Conservation (phyloP, 1,284 basidiomycete species). For the Rhodotorula sp. region DNA sequence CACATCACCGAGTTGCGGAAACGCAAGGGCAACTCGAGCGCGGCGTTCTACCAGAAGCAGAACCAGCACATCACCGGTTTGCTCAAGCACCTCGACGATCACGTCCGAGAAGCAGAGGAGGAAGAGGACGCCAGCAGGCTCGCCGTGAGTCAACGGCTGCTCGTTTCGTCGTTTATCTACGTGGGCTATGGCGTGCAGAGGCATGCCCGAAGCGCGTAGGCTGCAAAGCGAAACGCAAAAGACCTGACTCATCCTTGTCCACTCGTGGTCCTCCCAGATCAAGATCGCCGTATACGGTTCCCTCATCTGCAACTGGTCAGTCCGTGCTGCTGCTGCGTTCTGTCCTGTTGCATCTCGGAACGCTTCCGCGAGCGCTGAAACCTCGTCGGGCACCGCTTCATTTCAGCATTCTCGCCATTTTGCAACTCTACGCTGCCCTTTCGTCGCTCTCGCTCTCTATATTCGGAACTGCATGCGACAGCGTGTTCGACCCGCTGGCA, state of each 20-base stretch:
- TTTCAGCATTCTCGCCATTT: slow-evolving; percentile 45
- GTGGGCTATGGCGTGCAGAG: slow-evolving; percentile 14
- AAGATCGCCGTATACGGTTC: slow-evolving; percentile 79
- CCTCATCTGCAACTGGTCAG: slow-evolving; percentile 66
- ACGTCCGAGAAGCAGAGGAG: slow-evolving; percentile 68
- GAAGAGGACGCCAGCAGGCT: slow-evolving; percentile 64
- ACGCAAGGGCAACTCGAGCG: slow-evolving; percentile 56
- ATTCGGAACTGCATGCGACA: slow-evolving; percentile 56
- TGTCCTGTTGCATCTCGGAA: background rate
- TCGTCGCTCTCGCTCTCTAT: slow-evolving; percentile 81
- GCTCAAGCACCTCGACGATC: slow-evolving; percentile 83
- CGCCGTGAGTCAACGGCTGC: slow-evolving; percentile 55
- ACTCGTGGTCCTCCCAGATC: slow-evolving; percentile 15
- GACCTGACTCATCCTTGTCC: slow-evolving; percentile 15
- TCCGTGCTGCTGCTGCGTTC: slow-evolving; percentile 11
- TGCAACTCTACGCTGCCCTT: slow-evolving; percentile 70
- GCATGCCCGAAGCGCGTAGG: background rate
- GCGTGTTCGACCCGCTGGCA: slow-evolving; percentile 77
- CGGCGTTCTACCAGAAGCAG: slow-evolving; percentile 65
- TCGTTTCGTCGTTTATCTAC: background rate
- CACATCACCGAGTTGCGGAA: slow-evolving; percentile 61
- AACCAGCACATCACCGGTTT: slow-evolving; percentile 81
- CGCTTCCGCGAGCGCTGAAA: background rate
- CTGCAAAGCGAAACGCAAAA: too few species aligned
- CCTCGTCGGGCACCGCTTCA: too few species aligned